Base-by-base conservation (phyloP, 2,329 filamentous ascomycete species). In the Trichoderma atrobrunneum region DNA sequence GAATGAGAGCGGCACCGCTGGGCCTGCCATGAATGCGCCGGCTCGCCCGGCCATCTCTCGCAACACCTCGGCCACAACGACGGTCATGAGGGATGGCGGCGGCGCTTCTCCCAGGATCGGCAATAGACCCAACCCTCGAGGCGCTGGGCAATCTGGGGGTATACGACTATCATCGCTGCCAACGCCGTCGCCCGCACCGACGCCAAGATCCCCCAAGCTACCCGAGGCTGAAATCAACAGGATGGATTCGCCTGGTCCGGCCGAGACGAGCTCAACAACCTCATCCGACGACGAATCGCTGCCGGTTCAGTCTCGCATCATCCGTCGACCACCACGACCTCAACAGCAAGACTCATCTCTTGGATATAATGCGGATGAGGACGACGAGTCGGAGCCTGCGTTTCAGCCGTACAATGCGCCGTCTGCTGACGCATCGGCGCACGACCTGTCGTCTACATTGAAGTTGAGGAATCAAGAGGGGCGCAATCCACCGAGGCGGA, bases 271-370 rank as follows among this genome's bases (percentile, higher is more conserved):
- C 77, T 79, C 83, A 14, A 70, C 78, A 64, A 73, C 80, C 5
- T 86, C 85, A 4, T 85, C 86, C 1, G 84, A 82, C 24, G 84
- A 86, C 32, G 85, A 83, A 32, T 88, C 86, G 1, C 85, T 84
- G 73, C 86, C 87, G 0, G 87, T 85, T 4, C 86, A 89, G 76
- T 90, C 87, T 16, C 84, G 88, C 71, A 89, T 90, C 74, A 89
- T 90, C 76, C 86, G 87, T 26, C 86, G 88, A 2, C 88, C 88
- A 3, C 88, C 88, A 12, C 84, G 87, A 24, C 88, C 86, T 72
- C 82, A 85, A 63, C 77, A 76, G 60, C 82, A 85, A n/a, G 78
- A 77, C 14, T 76, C 77, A 4, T 78, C 77, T n/a, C 18, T 48
- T 7, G 77, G 76, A 6, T 84, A 83, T 34, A 81, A 81, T 14